A percentile compares a stretch with the other conserved stretches of the same genome.
phyloP scores from a whole-genome alignment of 176 grass and related monocot species.

The Leersia perrieri region DNA sequence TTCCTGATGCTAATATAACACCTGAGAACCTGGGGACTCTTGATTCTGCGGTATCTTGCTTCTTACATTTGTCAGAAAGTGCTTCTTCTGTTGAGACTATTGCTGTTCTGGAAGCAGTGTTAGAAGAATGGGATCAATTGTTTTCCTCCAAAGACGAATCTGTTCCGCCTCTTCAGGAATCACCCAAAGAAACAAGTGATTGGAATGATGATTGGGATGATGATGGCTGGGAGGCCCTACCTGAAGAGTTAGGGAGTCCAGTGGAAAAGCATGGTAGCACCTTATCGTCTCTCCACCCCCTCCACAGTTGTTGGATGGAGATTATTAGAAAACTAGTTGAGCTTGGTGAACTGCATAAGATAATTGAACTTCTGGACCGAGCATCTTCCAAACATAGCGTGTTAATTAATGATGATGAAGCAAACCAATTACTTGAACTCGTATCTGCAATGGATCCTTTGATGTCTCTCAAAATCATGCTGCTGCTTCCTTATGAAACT shows the following conservation, averaged over 20 bases:
- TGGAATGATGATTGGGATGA: slow-evolving; percentile 91
- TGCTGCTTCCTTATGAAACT: slow-evolving; percentile 66
- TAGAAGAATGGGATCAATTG: slow-evolving; percentile 96
- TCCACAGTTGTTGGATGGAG: slow-evolving; percentile 94
- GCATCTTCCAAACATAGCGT: slow-evolving; percentile 46
- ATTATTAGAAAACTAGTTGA: slow-evolving; percentile 56
- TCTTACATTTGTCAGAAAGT: slow-evolving; percentile 69
- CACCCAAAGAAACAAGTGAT: slow-evolving; percentile 72
- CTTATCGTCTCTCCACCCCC: slow-evolving; percentile 47
- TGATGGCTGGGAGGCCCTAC: slow-evolving; percentile 84
- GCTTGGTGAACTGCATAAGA: slow-evolving; percentile 48
- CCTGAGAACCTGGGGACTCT: slow-evolving; percentile 61
- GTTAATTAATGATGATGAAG: slow-evolving; percentile 66
- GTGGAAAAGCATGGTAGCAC: slow-evolving; percentile 46
- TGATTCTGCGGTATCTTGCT: slow-evolving; percentile 82
- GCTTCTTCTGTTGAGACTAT: slow-evolving; percentile 54
- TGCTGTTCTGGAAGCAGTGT: slow-evolving; percentile 65
- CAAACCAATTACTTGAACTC: slow-evolving; percentile 49
- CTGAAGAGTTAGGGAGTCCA: slow-evolving; percentile 64
- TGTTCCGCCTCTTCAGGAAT: slow-evolving; percentile 42
- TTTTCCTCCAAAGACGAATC: slow-evolving; percentile 55
- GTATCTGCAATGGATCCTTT: slow-evolving; percentile 52
- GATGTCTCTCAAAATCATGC: slow-evolving; percentile 61
- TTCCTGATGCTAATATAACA: slow-evolving; percentile 60
- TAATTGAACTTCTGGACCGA: slow-evolving; percentile 66